Evolutionary conservation across 495 filamentous ascomycete species (phyloP).

Genomic region (Penicillium maclennaniae): DNA sequence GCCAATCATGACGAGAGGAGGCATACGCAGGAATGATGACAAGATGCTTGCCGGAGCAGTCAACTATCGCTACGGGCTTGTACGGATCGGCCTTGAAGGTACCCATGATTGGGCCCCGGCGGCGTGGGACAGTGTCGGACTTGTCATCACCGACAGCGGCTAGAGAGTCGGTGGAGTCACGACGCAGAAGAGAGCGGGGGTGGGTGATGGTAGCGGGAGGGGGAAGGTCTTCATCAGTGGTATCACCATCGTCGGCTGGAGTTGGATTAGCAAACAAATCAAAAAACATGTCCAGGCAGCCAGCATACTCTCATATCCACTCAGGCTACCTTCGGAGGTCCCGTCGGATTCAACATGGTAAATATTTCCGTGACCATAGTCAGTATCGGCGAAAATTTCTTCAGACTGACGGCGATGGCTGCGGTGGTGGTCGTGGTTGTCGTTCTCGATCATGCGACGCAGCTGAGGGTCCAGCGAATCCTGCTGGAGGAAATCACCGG

Average conservation of each 20-base stretch:
- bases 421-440: slow-evolving; percentile 40
- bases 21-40: slow-evolving; percentile 59
- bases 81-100: slow-evolving; percentile 53
- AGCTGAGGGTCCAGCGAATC: slow-evolving; percentile 65
- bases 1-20: slow-evolving; percentile 47
- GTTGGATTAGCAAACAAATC: slow-evolving; percentile 49
- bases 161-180: slow-evolving; percentile 48
- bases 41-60: slow-evolving; percentile 65
- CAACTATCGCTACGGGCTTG: slow-evolving; percentile 70
- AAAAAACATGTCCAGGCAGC: slow-evolving; percentile 11
- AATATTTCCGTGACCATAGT: slow-evolving; percentile 45
- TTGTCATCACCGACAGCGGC: slow-evolving; percentile 48
- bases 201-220: slow-evolving; percentile 52
- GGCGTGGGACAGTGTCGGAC: slow-evolving; percentile 44
- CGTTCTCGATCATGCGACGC: slow-evolving; percentile 64
- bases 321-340: slow-evolving; percentile 55
- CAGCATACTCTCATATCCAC: slow-evolving; percentile 73
- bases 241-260: slow-evolving; percentile 75
- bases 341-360: slow-evolving; percentile 52
- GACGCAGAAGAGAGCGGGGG: slow-evolving; percentile 54
- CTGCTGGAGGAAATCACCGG: slow-evolving; percentile 69
- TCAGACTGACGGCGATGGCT: slow-evolving; percentile 45
- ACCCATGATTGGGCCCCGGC: slow-evolving; percentile 55
- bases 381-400: slow-evolving; percentile 43
- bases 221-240: slow-evolving; percentile 76